Evolutionary conservation across 192 early-diverging fungal species (phyloP).

Genomic region (Cladochytrium replicatum): DNA sequence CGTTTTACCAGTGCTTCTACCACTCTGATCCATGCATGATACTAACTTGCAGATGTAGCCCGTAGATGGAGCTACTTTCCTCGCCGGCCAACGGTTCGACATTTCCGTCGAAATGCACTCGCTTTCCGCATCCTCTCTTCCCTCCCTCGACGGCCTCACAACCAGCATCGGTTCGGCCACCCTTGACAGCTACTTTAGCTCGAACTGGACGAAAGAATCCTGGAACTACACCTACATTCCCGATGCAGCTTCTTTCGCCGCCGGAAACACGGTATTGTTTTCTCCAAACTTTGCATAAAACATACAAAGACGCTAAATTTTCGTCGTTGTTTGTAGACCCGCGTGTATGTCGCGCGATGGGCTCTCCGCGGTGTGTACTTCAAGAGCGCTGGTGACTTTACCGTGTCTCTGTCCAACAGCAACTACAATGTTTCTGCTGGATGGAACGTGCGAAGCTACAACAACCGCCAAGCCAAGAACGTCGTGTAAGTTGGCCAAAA

Average conservation of each 20-base stretch:
- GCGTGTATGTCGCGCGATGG: not conserved
- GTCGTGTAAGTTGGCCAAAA: no score
- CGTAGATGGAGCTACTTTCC: conserved; percentile 24
- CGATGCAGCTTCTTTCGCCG: not conserved
- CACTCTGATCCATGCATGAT: no score
- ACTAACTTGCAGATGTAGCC: no score
- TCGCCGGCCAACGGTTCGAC: conserved; percentile 39
- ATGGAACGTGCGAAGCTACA: no score
- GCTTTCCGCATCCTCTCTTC: conserved; percentile 5
- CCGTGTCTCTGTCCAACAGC: no score
- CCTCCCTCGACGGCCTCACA: conserved; percentile 28
- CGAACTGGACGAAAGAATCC: conserved; percentile 15
- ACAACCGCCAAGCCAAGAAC: no score
- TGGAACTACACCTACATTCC: not conserved
- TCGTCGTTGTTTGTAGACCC: no score
- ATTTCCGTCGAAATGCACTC: conserved; percentile 42
- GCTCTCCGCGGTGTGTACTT: conserved; percentile 5
- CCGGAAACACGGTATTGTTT: not conserved
- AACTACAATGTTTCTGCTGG: no score
- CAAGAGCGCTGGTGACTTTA: conserved; percentile 30
- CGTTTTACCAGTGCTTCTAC: no score
- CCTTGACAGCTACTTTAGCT: conserved; percentile 21
- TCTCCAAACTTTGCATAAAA: no score
- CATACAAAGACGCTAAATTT: no score
- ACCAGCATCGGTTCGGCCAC: conserved; percentile 23